A percentile compares a stretch with the other conserved stretches of the same genome.
These are phyloP conservation scores for Dipodascus geniculatus DNA, from an alignment of 805 yeast genomes.

Conservation along the genomic window DNA sequence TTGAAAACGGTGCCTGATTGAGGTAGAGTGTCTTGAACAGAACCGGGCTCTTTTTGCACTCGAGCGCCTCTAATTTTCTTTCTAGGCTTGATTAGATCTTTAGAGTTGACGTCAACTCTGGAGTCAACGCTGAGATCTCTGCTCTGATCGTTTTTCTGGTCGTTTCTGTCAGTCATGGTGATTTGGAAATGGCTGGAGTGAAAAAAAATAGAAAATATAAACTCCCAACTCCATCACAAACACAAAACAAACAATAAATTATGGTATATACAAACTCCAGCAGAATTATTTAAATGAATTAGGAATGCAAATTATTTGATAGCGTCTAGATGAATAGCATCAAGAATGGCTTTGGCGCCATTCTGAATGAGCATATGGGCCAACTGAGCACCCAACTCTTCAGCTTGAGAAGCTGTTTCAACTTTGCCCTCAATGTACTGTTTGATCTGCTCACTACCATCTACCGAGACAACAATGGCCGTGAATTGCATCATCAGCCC, in stretches of 20 bases:
- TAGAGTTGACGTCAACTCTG: neutral
- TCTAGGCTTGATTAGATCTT: neutral
- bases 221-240: neutral
- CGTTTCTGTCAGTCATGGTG: neutral
- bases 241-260: too few relatives aligned
- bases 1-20: slow-evolving; percentile 76
- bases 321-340: slow-evolving; percentile 44
- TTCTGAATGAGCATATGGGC: slow-evolving; percentile 54
- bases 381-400: slow-evolving; percentile 52
- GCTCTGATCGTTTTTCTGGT: neutral
- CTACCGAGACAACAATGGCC: slow-evolving; percentile 74
- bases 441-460: slow-evolving; percentile 66
- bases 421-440: slow-evolving; percentile 35
- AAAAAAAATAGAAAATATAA: neutral
- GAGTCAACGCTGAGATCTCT: neutral
- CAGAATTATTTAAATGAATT: too few relatives aligned
- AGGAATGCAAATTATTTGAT: too few relatives aligned
- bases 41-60: slow-evolving; percentile 57
- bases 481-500: slow-evolving; percentile 35
- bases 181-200: neutral
- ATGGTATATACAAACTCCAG: too few relatives aligned
- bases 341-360: slow-evolving; percentile 80
- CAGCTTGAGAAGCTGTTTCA: slow-evolving; percentile 46
- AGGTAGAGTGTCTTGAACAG: slow-evolving; percentile 54
- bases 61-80: slow-evolving; percentile 43